phyloP scores from a whole-genome alignment of 306 rosid genomes.

The Lathyrus oleraceus region DNA sequence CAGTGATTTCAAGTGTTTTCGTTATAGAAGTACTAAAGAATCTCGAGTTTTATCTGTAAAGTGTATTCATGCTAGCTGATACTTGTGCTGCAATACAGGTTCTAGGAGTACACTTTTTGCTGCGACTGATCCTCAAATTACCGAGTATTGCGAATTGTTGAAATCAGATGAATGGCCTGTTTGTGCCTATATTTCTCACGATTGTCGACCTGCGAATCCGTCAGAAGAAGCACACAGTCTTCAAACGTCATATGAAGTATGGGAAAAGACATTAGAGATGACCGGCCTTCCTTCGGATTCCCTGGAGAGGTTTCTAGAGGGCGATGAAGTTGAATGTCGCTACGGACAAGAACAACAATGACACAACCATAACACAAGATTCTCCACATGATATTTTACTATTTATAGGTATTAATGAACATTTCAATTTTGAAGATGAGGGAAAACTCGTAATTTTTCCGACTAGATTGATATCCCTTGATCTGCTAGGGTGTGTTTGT shows the following conservation, averaged over 20 bases:
- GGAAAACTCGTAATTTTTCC: not conserved
- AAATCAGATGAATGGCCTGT: slow-evolving; percentile 90
- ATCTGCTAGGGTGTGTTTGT: not conserved
- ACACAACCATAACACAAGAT: not conserved
- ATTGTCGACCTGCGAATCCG: slow-evolving; percentile 83
- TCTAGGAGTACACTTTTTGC: slow-evolving; percentile 90
- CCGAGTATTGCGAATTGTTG: slow-evolving; percentile 84
- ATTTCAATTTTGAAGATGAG: slow-evolving; percentile 14
- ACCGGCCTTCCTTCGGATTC: slow-evolving; percentile 77
- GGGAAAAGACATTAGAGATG: slow-evolving; percentile 95
- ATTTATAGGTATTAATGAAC: slow-evolving; percentile 2
- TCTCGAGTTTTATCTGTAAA: not conserved
- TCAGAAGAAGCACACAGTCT: slow-evolving; percentile 86
- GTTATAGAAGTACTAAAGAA: slow-evolving; percentile 11
- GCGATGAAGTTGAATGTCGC: slow-evolving; percentile 66
- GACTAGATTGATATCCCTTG: not conserved
- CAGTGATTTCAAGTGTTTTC: not conserved
- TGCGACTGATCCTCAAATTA: slow-evolving; percentile 90
- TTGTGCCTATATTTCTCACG: slow-evolving; percentile 84
- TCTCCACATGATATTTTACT: slow-evolving; percentile 9
- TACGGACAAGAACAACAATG: slow-evolving; percentile 47
- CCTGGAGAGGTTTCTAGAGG: slow-evolving; percentile 77
- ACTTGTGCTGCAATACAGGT: slow-evolving; percentile 69
- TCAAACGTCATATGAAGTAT: slow-evolving; percentile 62
- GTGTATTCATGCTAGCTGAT: not conserved